These are phyloP conservation scores for Solanum appendiculatum DNA, from an alignment of 257 asterid genomes.

Conservation along the genomic window DNA sequence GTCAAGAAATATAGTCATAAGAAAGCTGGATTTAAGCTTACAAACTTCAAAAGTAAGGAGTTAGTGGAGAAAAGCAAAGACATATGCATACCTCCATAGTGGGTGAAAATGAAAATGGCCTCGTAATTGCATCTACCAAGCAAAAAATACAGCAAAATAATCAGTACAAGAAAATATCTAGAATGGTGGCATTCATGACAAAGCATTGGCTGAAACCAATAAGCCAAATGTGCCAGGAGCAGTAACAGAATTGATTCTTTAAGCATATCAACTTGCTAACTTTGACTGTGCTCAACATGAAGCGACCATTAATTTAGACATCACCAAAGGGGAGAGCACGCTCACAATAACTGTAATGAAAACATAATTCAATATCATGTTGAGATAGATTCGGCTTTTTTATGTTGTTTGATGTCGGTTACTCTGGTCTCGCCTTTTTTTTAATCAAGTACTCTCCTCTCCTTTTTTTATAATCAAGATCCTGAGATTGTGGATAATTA, in stretches of 20 bases:
- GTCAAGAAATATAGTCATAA: neutral
- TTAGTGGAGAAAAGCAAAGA: neutral
- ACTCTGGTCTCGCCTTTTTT: neutral
- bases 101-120: slow-evolving; percentile 74
- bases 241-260: neutral
- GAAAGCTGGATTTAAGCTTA: neutral
- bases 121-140: slow-evolving; percentile 43
- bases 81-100: slow-evolving; percentile 69
- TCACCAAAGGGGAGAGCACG: neutral
- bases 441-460: neutral
- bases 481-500: neutral
- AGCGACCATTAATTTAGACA: neutral
- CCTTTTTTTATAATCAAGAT: neutral
- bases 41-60: neutral
- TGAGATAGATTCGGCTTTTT: neutral
- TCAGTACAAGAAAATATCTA: neutral
- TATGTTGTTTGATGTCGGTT: neutral
- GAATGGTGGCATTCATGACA: neutral
- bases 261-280: neutral
- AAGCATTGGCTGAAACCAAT: neutral
- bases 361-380: neutral
- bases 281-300: neutral
- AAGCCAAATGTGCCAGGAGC: neutral
- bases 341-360: neutral
- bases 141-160: slow-evolving; percentile 9